These are phyloP conservation scores for Incumbomyces delicatus DNA, from an alignment of 2,329 filamentous ascomycete genomes.

Conservation along the genomic window DNA sequence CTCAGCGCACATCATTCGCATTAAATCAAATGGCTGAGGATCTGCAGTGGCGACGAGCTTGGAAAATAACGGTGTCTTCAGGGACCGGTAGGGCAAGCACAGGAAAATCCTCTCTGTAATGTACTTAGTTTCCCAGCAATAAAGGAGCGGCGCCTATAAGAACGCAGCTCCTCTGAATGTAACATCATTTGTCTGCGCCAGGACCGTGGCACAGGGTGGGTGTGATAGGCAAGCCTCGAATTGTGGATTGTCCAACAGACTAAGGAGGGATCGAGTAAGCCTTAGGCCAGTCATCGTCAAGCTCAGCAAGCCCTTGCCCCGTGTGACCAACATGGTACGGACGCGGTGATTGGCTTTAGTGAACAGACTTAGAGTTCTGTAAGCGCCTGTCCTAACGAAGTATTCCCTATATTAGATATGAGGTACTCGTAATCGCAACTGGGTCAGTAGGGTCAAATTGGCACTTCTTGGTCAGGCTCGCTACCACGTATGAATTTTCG, in stretches of 20 bases:
- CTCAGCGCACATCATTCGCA: background rate
- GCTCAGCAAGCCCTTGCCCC: background rate
- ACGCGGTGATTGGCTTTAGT: background rate
- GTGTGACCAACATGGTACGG: background rate
- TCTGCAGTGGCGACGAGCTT: background rate
- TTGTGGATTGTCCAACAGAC: slow-evolving; percentile 3
- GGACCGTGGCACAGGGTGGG: slow-evolving; percentile 4
- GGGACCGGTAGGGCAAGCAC: background rate
- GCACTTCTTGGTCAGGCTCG: too few species aligned
- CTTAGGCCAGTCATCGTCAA: background rate
- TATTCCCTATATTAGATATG: too few species aligned
- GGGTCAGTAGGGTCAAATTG: too few species aligned
- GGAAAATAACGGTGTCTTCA: background rate
- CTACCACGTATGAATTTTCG: too few species aligned
- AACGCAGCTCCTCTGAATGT: background rate
- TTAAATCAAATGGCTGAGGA: background rate
- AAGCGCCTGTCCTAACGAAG: slow-evolving; percentile 1
- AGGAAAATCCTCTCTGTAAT: too few species aligned
- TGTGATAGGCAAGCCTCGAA: slow-evolving; percentile 6
- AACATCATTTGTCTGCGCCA: slow-evolving; percentile 4
- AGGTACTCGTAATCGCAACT: too few species aligned
- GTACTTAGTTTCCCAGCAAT: too few species aligned
- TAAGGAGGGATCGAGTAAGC: background rate
- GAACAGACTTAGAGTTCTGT: background rate
- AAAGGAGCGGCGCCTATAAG: slow-evolving; percentile 1